These are phyloP conservation scores for Bolboschoenus planiculmis DNA, from an alignment of 176 grass and related monocot species.

Conservation along the genomic window DNA sequence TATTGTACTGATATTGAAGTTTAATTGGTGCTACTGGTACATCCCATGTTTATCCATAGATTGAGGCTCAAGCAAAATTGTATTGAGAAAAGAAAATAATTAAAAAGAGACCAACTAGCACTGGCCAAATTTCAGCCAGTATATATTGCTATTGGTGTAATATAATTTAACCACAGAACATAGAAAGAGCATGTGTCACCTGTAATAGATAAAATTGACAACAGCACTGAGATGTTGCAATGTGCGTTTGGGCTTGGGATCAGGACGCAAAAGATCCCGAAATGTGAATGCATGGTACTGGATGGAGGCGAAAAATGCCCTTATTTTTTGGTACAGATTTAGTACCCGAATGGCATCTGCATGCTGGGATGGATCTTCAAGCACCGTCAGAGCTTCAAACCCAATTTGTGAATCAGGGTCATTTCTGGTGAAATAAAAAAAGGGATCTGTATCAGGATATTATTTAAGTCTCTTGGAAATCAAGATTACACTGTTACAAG, in stretches of 20 bases:
- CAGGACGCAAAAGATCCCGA: conserved; percentile 46
- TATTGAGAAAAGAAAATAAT: neutral
- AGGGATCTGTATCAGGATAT: neutral
- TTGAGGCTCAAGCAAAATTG: neutral
- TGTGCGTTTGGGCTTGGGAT: conserved; percentile 31
- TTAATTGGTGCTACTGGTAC: neutral
- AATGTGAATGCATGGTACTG: conserved; percentile 38
- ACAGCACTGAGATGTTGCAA: conserved; percentile 48
- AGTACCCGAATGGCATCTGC: conserved; percentile 2
- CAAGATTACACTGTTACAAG: neutral
- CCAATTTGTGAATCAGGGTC: conserved; percentile 51
- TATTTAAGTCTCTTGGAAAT: neutral
- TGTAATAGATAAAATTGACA: conserved; percentile 68
- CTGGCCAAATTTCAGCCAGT: neutral
- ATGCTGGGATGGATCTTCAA: conserved; percentile 67
- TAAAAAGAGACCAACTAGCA: neutral
- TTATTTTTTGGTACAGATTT: conserved; percentile 28
- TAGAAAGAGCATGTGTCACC: neutral
- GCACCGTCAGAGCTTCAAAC: conserved; percentile 32
- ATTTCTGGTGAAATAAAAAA: conserved; percentile 21
- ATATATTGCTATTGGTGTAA: neutral
- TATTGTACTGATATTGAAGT: neutral
- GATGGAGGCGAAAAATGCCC: conserved; percentile 46
- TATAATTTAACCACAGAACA: neutral
- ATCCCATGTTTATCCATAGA: neutral